Base-by-base conservation (phyloP, 208 protist species). In the Leishmania braziliensis region DNA sequence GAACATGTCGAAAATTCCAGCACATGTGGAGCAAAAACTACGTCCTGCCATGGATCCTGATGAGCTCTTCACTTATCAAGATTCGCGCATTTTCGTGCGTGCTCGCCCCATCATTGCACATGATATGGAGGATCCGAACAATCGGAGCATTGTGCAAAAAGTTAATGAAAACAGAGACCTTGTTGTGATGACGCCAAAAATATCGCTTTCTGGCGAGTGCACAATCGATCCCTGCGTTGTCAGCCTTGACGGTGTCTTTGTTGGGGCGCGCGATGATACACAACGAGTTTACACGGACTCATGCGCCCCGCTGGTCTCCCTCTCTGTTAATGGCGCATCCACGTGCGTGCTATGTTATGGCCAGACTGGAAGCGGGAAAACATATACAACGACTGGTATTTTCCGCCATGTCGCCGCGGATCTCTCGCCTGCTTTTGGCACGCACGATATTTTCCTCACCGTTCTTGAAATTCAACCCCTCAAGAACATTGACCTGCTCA, bases 321-420 rank as follows among this genome's bases (percentile, higher is more conserved):
- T 97, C 20, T 92, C 93, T 14, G 90, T 95, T 60, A 87, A 92
- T 62, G 95, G 95, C 12, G 95, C 91, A 18, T 95, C 91, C 4
- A 96, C 95, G 4, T 96, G 93, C 82, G 86, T 97, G 79, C 80
- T 97, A 18, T 97, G 92, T 86, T 98, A 98, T 81, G 96, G 96
- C 0, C 96, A 98, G 83, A 98, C 96, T 16, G 95, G 95, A 20
- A 97, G 94, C 82, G 96, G 96, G 16, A 98, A 98, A 85, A 98
- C 96, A 5, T 95, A 92, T 86, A 98, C 95, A 23, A 97, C 92
- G 9, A 82, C 88, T 5, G 94, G 94, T 68, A 89, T 97, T 66
- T 90, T 98, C 68, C 80, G 86, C 54, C 90, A 84, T 58, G 88
- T 97, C 23, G 78, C 85, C 12, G 82, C 89, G 39, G 90, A 96